phyloP scores from a whole-genome alignment of 2,329 filamentous ascomycete species.

The Ophiostoma ips region DNA sequence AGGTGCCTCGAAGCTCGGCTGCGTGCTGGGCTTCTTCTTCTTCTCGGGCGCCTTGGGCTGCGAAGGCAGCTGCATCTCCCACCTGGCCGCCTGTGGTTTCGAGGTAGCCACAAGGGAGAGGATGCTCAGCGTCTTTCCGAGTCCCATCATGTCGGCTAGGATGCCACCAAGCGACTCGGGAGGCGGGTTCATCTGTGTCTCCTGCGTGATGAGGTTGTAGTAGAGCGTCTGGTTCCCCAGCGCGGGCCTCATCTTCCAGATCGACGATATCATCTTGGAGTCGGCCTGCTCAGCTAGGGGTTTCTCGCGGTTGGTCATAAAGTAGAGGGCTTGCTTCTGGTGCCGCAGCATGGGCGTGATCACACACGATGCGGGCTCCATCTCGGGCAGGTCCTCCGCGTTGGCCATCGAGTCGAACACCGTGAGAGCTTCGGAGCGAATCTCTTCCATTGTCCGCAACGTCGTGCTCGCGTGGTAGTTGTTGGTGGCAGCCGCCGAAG shows the following conservation, averaged over 20 bases:
- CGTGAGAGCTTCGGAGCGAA: constrained; percentile 67
- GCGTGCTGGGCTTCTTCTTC: constrained; percentile 23
- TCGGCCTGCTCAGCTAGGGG: constrained; percentile 45
- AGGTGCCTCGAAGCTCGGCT: constrained; percentile 24
- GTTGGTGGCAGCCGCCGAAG: not conserved
- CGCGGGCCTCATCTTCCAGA: constrained; percentile 56
- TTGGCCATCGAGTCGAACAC: constrained; percentile 78
- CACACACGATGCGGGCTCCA: constrained; percentile 49
- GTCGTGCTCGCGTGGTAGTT: not conserved
- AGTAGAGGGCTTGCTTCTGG: constrained; percentile 80
- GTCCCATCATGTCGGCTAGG: constrained; percentile 74
- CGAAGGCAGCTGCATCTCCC: constrained; percentile 39
- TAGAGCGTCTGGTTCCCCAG: constrained; percentile 44
- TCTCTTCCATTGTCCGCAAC: constrained; percentile 64
- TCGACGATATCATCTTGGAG: constrained; percentile 47
- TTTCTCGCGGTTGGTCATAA: constrained; percentile 69
- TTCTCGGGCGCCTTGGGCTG: constrained; percentile 30
- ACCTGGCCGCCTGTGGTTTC: constrained; percentile 45
- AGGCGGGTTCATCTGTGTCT: constrained; percentile 44
- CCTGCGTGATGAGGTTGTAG: constrained; percentile 74
- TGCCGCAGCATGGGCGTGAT: constrained; percentile 62
- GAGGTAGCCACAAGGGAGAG: constrained; percentile 62
- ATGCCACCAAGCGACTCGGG: constrained; percentile 59
- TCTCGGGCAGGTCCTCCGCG: constrained; percentile 59
- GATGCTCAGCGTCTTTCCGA: constrained; percentile 79